Evolutionary conservation across 2,329 filamentous ascomycete species (phyloP).

Genomic region (Lachnellula cervina): DNA sequence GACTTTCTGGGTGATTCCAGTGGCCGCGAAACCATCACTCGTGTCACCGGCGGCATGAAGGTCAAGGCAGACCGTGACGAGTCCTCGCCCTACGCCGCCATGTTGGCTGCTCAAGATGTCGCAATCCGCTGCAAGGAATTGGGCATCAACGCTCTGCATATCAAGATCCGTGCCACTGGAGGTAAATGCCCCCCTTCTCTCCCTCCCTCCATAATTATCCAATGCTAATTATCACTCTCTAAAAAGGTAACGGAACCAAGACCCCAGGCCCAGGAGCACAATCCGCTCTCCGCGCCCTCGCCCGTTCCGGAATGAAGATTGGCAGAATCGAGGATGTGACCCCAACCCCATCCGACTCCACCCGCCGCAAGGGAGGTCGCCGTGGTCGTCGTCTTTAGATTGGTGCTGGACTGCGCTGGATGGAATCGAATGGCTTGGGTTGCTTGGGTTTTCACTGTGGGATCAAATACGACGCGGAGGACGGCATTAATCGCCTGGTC

Average conservation of each 20-base stretch:
- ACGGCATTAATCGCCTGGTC: slow-evolving; percentile 63
- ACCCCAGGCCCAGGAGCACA: slow-evolving; percentile 98
- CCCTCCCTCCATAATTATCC: background rate
- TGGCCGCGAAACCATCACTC: slow-evolving; percentile 99
- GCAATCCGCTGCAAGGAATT: slow-evolving; percentile 83
- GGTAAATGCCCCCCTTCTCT: slow-evolving; percentile 46
- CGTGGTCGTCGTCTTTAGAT: slow-evolving; percentile 99
- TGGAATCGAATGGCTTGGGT: slow-evolving; percentile 23
- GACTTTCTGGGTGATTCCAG: slow-evolving; percentile 69
- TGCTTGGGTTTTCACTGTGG: slow-evolving; percentile 46
- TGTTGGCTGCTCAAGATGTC: slow-evolving; percentile 99
- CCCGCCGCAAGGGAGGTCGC: slow-evolving; percentile 99
- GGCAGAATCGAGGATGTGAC: slow-evolving; percentile 99
- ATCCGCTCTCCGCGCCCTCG: slow-evolving; percentile 96
- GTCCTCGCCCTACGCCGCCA: slow-evolving; percentile 98
- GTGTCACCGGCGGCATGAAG: slow-evolving; percentile 99
- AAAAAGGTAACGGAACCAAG: slow-evolving; percentile 93
- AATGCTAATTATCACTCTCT: slow-evolving; percentile 8
- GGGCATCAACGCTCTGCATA: slow-evolving; percentile 93
- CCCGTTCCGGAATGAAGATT: slow-evolving; percentile 99
- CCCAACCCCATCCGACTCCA: slow-evolving; percentile 97
- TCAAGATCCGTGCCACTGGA: slow-evolving; percentile 99
- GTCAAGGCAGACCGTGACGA: slow-evolving; percentile 99
- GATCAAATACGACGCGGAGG: slow-evolving; percentile 67
- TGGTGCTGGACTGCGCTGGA: slow-evolving; percentile 24